phyloP scores from a whole-genome alignment of 306 rosid genomes.

The Rosa chinensis region DNA sequence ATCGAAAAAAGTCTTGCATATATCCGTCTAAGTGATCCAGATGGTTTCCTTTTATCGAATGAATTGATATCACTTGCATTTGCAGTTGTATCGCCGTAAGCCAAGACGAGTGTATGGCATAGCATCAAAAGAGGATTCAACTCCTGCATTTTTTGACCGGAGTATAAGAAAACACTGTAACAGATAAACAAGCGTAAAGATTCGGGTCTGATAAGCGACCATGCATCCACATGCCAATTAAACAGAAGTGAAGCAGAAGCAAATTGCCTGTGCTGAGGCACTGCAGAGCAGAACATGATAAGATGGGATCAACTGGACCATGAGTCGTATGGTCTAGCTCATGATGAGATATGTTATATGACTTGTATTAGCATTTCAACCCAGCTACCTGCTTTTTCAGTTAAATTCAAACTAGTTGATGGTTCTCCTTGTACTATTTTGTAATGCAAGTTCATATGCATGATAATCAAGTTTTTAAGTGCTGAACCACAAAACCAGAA shows the following conservation, averaged over 20 bases:
- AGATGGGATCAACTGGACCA: not conserved
- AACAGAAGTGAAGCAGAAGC: not conserved
- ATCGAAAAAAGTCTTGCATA: constrained; percentile 34
- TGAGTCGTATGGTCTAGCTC: not conserved
- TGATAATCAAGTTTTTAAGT: not conserved
- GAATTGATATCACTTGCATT: constrained; percentile 87
- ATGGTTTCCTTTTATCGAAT: constrained; percentile 88
- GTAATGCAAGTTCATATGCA: not conserved
- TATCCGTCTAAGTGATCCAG: constrained; percentile 82
- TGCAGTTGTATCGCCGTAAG: constrained; percentile 60
- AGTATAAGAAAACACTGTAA: not conserved
- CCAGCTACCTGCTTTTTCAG: not conserved
- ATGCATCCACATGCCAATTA: not conserved
- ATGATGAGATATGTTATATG: not conserved
- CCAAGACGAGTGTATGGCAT: not conserved
- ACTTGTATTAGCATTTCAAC: not conserved
- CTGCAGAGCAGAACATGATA: not conserved
- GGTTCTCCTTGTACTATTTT: not conserved
- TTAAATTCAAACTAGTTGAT: not conserved
- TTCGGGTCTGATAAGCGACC: not conserved
- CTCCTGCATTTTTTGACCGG: not conserved
- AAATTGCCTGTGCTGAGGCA: not conserved
- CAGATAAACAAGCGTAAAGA: not conserved
- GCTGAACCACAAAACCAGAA: not conserved
- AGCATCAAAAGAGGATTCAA: not conserved